phyloP scores from a whole-genome alignment of 139 green algal genomes.

The Chlorella sp. region DNA sequence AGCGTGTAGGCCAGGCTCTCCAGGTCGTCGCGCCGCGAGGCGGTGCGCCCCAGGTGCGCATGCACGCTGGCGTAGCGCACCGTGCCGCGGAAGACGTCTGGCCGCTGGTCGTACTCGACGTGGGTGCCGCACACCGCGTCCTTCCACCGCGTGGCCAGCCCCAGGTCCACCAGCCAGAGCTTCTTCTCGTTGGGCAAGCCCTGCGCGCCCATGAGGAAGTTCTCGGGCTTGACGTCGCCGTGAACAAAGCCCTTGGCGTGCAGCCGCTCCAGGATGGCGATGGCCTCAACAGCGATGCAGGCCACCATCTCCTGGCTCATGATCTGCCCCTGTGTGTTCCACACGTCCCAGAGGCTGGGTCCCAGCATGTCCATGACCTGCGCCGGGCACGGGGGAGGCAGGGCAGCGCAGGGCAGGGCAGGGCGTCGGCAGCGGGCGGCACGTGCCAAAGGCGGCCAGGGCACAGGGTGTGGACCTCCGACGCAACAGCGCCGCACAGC shows the following conservation, averaged over 20 bases:
- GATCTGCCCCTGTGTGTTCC: slow-evolving; percentile 92
- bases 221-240: slow-evolving; percentile 99
- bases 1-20: slow-evolving; percentile 99
- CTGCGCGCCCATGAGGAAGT: slow-evolving; percentile 94
- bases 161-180: slow-evolving; percentile 97
- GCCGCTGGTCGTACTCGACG: slow-evolving; percentile 99
- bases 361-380: slow-evolving; percentile 99
- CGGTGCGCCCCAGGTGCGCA: slow-evolving; percentile 95
- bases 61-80: slow-evolving; percentile 98
- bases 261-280: slow-evolving; percentile 97
- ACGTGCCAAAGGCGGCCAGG: too few species aligned
- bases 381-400: background rate
- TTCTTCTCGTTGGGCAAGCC: slow-evolving; percentile 88
- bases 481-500: background rate
- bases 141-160: slow-evolving; percentile 69
- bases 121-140: slow-evolving; percentile 89
- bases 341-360: slow-evolving; percentile 97
- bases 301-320: slow-evolving; percentile 99
- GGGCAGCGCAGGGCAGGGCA: background rate
- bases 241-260: slow-evolving; percentile 97
- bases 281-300: slow-evolving; percentile 96
- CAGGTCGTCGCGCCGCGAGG: slow-evolving; percentile 92
- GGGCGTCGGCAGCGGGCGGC: background rate
- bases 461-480: background rate
- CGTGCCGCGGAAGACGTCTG: slow-evolving; percentile 97